Conservation (phyloP, 202 grass and related monocot species). For the Elaeis oleifera region DNA sequence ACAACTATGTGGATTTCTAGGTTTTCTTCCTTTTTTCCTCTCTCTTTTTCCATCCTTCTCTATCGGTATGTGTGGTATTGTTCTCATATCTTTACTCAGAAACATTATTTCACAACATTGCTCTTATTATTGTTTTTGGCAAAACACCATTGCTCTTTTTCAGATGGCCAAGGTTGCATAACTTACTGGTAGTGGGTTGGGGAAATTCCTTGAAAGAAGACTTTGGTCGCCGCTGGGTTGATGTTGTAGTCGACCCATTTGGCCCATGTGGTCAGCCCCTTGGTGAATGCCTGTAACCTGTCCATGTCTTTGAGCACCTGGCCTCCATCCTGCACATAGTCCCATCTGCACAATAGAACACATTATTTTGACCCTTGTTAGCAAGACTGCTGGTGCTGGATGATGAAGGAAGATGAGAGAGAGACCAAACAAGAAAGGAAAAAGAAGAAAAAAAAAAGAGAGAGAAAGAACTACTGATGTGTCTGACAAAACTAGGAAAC, state of each 20-base stretch:
- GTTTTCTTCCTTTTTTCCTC: no score
- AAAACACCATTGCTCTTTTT: no score
- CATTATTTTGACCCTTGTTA: no score
- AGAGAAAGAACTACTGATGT: background rate
- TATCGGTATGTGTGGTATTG: no score
- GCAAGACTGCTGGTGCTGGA: no score
- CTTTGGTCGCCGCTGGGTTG: conserved; percentile 55
- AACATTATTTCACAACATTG: no score
- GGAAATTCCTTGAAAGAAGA: conserved; percentile 91
- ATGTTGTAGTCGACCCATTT: conserved; percentile 84
- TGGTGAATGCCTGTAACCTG: conserved; percentile 76
- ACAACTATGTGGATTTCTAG: no score
- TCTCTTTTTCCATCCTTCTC: no score
- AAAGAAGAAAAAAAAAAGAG: background rate
- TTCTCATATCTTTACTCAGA: no score
- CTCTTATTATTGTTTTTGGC: no score
- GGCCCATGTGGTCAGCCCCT: conserved; percentile 76
- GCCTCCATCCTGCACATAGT: conserved; percentile 65
- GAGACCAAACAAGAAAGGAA: background rate
- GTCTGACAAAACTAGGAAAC: no score
- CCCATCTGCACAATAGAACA: conserved; percentile 46
- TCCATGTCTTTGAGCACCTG: conserved; percentile 81
- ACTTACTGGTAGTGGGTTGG: conserved; percentile 86
- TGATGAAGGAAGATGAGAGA: background rate
- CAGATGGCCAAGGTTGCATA: background rate